phyloP scores from a whole-genome alignment of 75 land plant genomes.

The Picea glauca region DNA sequence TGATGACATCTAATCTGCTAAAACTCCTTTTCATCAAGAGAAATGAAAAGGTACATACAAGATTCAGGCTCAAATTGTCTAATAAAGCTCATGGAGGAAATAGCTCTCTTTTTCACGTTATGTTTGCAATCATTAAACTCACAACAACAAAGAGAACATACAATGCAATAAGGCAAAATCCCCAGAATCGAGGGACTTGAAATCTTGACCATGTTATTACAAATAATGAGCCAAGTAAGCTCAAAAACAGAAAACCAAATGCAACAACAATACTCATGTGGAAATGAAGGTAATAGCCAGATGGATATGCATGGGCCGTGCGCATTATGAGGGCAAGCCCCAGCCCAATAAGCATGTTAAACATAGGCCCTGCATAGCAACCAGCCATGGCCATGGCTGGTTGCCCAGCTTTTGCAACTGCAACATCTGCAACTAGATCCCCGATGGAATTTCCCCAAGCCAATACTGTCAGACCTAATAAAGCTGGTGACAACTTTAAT shows the following conservation, averaged over 20 bases:
- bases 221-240: slow-evolving; percentile 78
- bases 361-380: slow-evolving; percentile 99
- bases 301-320: slow-evolving; percentile 54
- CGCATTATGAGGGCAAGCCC: slow-evolving; percentile 78
- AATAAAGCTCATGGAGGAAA: background rate
- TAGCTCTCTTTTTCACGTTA: background rate
- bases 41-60: background rate
- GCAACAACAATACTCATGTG: slow-evolving; percentile 80
- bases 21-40: background rate
- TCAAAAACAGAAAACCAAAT: slow-evolving; percentile 77
- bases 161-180: slow-evolving; percentile 75
- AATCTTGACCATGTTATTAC: slow-evolving; percentile 74
- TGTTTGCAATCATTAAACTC: slow-evolving; percentile 55
- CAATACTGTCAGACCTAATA: slow-evolving; percentile 91
- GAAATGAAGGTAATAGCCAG: slow-evolving; percentile 67
- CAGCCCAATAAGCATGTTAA: slow-evolving; percentile 93
- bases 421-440: slow-evolving; percentile 96
- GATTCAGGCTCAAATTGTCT: background rate
- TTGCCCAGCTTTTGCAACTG: slow-evolving; percentile 86
- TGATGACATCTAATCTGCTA: too few relatives aligned
- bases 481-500: slow-evolving; percentile 70
- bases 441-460: slow-evolving; percentile 99
- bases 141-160: slow-evolving; percentile 60
- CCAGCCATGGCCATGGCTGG: slow-evolving; percentile 97
- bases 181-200: slow-evolving; percentile 85